These are phyloP conservation scores for Elaeis guineensis DNA, from an alignment of 176 grass and related monocot species.

Conservation along the genomic window DNA sequence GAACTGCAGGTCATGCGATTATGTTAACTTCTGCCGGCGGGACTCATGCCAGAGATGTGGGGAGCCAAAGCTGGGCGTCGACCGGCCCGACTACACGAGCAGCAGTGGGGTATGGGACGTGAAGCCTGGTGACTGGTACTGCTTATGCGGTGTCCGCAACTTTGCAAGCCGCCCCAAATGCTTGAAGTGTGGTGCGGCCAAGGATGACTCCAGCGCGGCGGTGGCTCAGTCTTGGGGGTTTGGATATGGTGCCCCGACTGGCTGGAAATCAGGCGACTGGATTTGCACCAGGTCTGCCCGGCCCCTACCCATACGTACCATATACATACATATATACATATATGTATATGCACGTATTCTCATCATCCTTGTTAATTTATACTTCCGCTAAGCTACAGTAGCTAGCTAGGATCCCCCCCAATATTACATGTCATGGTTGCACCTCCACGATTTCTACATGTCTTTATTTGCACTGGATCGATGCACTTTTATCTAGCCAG, in stretches of 20 bases:
- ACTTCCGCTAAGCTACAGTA: too few relatives aligned
- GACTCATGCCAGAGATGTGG: constrained; percentile 80
- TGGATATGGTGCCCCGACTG: constrained; percentile 30
- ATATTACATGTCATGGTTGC: too few relatives aligned
- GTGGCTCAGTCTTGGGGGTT: constrained; percentile 69
- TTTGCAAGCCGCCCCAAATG: constrained; percentile 61
- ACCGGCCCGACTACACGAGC: constrained; percentile 34
- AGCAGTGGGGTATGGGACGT: constrained; percentile 46
- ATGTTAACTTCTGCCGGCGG: constrained; percentile 81
- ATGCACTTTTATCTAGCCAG: too few relatives aligned
- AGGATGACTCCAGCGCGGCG: constrained; percentile 42
- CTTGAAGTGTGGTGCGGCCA: constrained; percentile 78
- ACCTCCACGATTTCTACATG: too few relatives aligned
- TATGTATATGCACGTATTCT: too few relatives aligned
- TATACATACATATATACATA: background rate
- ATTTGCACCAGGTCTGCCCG: constrained; percentile 62
- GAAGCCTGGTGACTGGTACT: constrained; percentile 92
- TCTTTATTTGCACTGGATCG: too few relatives aligned
- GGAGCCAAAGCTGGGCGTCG: constrained; percentile 51
- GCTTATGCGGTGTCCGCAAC: constrained; percentile 69
- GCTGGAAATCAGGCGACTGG: constrained; percentile 88
- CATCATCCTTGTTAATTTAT: too few relatives aligned
- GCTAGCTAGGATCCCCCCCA: too few relatives aligned
- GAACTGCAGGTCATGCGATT: constrained; percentile 82
- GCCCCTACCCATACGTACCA: background rate